Evolutionary conservation across 1,139 yeast genomes (phyloP), one percentile per base, ranked within the genome.

Genomic region (Kazachstania sp.): DNA sequence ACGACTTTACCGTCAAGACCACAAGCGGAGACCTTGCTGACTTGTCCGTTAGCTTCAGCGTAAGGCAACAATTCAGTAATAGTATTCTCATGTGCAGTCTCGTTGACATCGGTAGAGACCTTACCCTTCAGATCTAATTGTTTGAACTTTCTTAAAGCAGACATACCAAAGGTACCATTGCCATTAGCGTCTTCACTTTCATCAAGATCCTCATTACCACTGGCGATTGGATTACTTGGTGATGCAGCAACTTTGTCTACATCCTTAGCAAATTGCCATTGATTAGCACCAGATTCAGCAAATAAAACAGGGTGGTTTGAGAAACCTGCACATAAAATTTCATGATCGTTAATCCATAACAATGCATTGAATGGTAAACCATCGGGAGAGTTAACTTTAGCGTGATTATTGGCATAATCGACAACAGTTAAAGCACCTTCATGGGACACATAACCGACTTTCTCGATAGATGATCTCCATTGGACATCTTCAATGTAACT

Each of bases 111-210:
- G 51, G 74, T 71, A 23, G 52, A 45, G 45, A 78, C 81, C 50
- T 86, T 77, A 48, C 98, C 98, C 74, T 88, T 90, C 67, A 92
- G 77, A 68, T 92, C 99, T 75, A 92, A 74, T 68, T 92, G 96
- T 68, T 88, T 83, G 71, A 94, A 94, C 92, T 92, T 87, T 69
- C 86, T 86, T 65, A 92, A 77, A 13, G 97, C 97, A 52, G 88
- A 83, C 56, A 83, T 84, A 50, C 84, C 81, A 49, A 63, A 64
- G 28, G 81, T 73, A 46, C 78, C 73, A 61, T 83, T 92, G 49
- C 73, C 78, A 34, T 19, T 19, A 36, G 75, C 80, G 20, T 75
- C 81, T 18, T 73, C 80, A 11, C 67, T 71, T 46, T 67, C 73
- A 53, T 73, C 77, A 47, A 67, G 71, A 45, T 66, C 72, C 53